Evolutionary conservation across 2,329 filamentous ascomycete genomes (phyloP), one percentile per base, ranked within the genome.

Genomic region (Pseudogymnoascus sp.): DNA sequence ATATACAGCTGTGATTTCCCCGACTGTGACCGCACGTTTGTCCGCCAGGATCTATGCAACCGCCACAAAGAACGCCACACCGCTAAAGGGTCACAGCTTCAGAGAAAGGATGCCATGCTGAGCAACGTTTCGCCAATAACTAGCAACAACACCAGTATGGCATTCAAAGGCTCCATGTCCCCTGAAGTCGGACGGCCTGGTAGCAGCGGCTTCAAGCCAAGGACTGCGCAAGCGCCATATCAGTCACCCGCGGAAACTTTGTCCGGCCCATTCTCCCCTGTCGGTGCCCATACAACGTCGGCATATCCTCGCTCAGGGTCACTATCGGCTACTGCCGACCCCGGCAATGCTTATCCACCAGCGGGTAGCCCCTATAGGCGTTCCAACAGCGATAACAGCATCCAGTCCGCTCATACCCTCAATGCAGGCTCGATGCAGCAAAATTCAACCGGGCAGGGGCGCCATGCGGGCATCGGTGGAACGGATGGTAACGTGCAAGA

Each of bases 1-100:
- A 96, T 96, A 62, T 97, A 96, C 74, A 86, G 86, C 71, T 97
- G 95, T 79, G 91, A 96, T 72, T 96, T 93, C 70, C 90, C 91
- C 18, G 91, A 93, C 71, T 99, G 95, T 75, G 86, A 88, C 65
- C 88, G 93, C 60, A 88, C 90, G 33, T 99, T 97, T 77, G 93
- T 97, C 63, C 87, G 95, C 66, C 91, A 96, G 68, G 95, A 99
- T 75, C 81, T 99, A 63, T 92, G 95, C 72, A 89, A 95, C 71
- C 87, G 90, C 43, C 90, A 95, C 75, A 84, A 87, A 72, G 90
- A 93, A 73, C 85, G 90, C 45, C 90, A 93, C 75, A 90, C 87
- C 11, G 89, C 88, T 60, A 89, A 90, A 71, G 89, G 89, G 59
- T 91, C 89, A 16, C 87, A 90, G 65, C 77, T 92, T 62, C 88